These are phyloP conservation scores for Hypseocharis bilobata DNA, from an alignment of 441 rosid species.

Conservation along the genomic window DNA sequence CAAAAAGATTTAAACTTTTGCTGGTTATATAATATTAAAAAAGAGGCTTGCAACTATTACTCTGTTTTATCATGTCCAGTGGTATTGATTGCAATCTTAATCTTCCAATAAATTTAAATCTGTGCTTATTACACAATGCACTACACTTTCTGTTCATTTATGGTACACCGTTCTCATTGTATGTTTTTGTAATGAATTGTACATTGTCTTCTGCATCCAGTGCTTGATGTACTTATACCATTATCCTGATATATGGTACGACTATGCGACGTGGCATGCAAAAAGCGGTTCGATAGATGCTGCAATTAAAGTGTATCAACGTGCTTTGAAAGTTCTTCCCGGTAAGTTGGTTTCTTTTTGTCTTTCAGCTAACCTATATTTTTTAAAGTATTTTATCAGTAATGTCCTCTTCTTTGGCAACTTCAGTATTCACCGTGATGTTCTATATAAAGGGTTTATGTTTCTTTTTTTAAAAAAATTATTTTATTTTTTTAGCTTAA, in stretches of 20 bases:
- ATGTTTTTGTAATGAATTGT: conserved; percentile 13
- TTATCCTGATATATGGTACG: conserved; percentile 90
- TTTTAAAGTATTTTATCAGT: conserved; percentile 3
- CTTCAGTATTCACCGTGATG: no score
- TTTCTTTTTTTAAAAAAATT: no score
- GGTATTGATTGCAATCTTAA: not conserved
- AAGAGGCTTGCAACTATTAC: not conserved
- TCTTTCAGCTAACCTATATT: conserved; percentile 8
- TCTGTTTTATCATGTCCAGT: no score
- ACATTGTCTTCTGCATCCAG: conserved; percentile 35
- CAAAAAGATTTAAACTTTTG: not conserved
- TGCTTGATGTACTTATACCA: conserved; percentile 90
- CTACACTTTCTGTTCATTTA: not conserved
- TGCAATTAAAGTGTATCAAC: conserved; percentile 85
- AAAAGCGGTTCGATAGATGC: conserved; percentile 77
- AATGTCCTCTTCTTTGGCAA: not conserved
- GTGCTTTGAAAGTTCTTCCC: conserved; percentile 89
- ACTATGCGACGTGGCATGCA: conserved; percentile 88
- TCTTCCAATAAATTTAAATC: not conserved
- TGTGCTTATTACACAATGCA: not conserved
- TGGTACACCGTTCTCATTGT: not conserved
- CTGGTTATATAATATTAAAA: not conserved
- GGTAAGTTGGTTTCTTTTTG: conserved; percentile 34
- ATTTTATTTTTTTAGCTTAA: no score
- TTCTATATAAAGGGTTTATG: no score